These are phyloP conservation scores for Floccularia luteovirens DNA, from an alignment of 768 basidiomycete genomes.

Conservation along the genomic window DNA sequence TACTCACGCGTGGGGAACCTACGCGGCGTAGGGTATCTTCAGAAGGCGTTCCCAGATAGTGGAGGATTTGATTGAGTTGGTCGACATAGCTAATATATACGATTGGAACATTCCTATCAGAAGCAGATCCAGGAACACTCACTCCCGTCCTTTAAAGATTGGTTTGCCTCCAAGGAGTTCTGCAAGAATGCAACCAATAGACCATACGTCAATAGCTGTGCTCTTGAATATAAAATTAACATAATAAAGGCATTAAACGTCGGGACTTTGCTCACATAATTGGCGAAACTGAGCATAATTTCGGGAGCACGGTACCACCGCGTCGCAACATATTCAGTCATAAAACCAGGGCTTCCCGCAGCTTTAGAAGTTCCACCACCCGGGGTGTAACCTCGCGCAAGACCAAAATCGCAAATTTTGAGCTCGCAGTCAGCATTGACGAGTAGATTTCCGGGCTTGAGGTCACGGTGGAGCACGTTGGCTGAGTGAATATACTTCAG, in stretches of 20 bases:
- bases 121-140: slow-evolving; percentile 20
- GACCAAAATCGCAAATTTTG: slow-evolving; percentile 98
- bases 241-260: not conserved
- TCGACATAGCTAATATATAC: slow-evolving; percentile 75
- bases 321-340: slow-evolving; percentile 99
- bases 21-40: slow-evolving; percentile 96
- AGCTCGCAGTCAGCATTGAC: slow-evolving; percentile 98
- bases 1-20: slow-evolving; percentile 82
- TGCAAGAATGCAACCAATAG: slow-evolving; percentile 91
- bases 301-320: slow-evolving; percentile 98
- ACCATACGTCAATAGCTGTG: slow-evolving; percentile 94
- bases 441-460: slow-evolving; percentile 91
- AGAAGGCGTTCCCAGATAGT: slow-evolving; percentile 96
- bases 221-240: slow-evolving; percentile 38
- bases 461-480: slow-evolving; percentile 93
- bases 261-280: slow-evolving; percentile 57
- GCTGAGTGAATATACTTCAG: slow-evolving; percentile 98
- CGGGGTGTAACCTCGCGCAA: slow-evolving; percentile 90
- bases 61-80: slow-evolving; percentile 95
- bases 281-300: slow-evolving; percentile 97
- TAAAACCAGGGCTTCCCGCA: slow-evolving; percentile 86
- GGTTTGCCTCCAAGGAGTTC: slow-evolving; percentile 92
- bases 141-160: slow-evolving; percentile 97
- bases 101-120: not conserved
- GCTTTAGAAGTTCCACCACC: slow-evolving; percentile 67